A percentile compares a stretch with the other conserved stretches of the same genome.
Conservation (phyloP, 2,329 filamentous ascomycete species). For the Ophidiomyces ophidiicola region DNA sequence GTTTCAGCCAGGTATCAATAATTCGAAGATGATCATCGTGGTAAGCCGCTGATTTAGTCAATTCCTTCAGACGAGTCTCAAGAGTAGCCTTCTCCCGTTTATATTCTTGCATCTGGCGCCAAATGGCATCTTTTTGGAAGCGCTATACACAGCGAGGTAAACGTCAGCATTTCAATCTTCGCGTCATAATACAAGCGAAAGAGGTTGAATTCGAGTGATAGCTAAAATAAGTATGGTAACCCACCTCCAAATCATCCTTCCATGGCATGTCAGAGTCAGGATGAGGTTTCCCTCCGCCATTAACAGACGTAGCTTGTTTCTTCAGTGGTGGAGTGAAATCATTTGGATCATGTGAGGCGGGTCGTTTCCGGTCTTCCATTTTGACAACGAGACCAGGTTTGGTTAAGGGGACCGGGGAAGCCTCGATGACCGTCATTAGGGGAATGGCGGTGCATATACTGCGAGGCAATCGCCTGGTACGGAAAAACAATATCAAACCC, state of each 20-base stretch:
- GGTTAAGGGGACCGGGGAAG: conserved; percentile 60
- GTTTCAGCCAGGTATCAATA: conserved; percentile 86
- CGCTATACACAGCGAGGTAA: conserved; percentile 44
- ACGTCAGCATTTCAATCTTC: conserved; percentile 30
- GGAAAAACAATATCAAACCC: neutral
- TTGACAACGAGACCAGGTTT: conserved; percentile 67
- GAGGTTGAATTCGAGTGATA: neutral
- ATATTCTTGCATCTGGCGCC: conserved; percentile 95
- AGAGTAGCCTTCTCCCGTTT: conserved; percentile 77
- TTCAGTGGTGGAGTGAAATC: conserved; percentile 83
- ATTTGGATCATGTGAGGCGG: conserved; percentile 65
- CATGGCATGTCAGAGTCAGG: conserved; percentile 56
- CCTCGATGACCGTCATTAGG: conserved; percentile 79
- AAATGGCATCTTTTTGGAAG: conserved; percentile 92
- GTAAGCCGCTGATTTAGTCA: conserved; percentile 63
- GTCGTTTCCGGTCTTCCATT: conserved; percentile 99
- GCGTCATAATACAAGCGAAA: conserved; percentile 15
- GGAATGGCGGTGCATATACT: conserved; percentile 22
- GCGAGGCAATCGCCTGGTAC: conserved; percentile 6
- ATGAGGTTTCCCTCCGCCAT: conserved; percentile 56
- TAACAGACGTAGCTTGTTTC: conserved; percentile 60
- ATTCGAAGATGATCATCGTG: conserved; percentile 88
- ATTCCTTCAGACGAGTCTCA: conserved; percentile 67
- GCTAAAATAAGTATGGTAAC: conserved; percentile 23
- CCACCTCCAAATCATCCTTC: conserved; percentile 61